Evolutionary conservation across 345 rosid genomes (phyloP), one percentile per base, ranked within the genome.

Genomic region (Rhodamnia argentea): DNA sequence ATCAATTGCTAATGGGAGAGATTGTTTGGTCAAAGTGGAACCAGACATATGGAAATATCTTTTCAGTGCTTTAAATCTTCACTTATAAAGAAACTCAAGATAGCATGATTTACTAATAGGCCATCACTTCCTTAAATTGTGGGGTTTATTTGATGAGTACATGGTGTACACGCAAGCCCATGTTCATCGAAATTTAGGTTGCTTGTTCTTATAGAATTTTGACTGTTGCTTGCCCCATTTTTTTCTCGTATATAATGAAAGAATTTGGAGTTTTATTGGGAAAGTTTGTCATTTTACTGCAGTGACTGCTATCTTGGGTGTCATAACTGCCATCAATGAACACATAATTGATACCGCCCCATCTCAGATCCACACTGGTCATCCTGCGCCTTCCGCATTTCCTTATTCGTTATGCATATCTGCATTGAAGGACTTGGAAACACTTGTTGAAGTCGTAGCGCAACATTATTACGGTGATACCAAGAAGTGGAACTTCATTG

Each of bases 401-500:
- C 96, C 99, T 60, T 96, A 94, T 87, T 87, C 96, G 0, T 85
- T 97, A 84, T 95, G 93, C 91, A 92, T 96, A 88, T 93, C 98
- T 89, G 91, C 94, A 10, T 88, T 96, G 14, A 96, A 94, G 90
- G 98, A 97, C 88, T 88, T 95, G 93, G 98, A 96, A 88, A 96
- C 98, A 24, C 89, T 96, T 88, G 93, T 97, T 89, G 99, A 96
- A 91, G 98, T 97, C 18, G 92, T 92, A 3, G 98, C 98, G 42
- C 94, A 96, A 90, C 94, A 96, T 47, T 95, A 94, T 82, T 96
- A 88, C 85, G 98, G 99, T 27, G 88, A 90, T 54, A 94, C 92
- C 81, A 93, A 92, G 88, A 97, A 95, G 89, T 96, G 98, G 98
- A 93, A 95, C 90, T 95, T 93, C 90, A 92, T 97, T 88, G 96